Base-by-base conservation (phyloP, 805 yeast genomes). In the Hanseniaspora occidentalis region DNA sequence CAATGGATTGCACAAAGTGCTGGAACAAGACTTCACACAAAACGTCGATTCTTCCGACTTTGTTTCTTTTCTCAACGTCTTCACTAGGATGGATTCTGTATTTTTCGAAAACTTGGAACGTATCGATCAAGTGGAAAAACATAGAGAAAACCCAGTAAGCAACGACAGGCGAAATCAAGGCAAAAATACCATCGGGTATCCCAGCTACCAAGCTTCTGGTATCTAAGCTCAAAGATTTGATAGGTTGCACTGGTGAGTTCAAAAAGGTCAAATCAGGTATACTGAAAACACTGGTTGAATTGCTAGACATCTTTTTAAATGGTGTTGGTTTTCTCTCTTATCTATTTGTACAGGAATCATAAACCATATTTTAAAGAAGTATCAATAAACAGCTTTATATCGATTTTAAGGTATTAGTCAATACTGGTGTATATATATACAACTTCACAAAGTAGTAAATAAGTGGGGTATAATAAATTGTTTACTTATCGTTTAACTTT, bases 81-180 rank as follows among this genome's bases (percentile, higher is more conserved):
- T 81, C 94, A 29, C 88, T 77, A 17, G 97, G 88, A 58, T 92
- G 98, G 39, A 92, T 85, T 49, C 97, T 70, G 62, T 84, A 85
- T 55, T 71, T 66, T 52, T 84, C 95, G 35, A 88, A 84, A 47
- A 85, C 64, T 54, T 84, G 73, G 49, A 70, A 74, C 34, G 70
- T 70, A 58, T 92, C 97, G 39, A 88, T 62, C 7, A 80, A 45
- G 54, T 80, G 85, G 70, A 83, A 92, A 46, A 83, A 60, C 21
- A 72, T 53, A 3, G 95, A 81, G 50, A 77, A 75, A 1, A 62
- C 43, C 97, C 97, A 92, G 59, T 92, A 92, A 2, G 79, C 86
- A 2, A 77, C 65, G 3, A 92, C 71, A 1, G 98, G 97, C 2
- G 78, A 67, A 2, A 75, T 61, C 35, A 88, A 60, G 1, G 96